Base-by-base conservation (phyloP, 345 rosid genomes). In the Rhodomyrtus tomentosa region DNA sequence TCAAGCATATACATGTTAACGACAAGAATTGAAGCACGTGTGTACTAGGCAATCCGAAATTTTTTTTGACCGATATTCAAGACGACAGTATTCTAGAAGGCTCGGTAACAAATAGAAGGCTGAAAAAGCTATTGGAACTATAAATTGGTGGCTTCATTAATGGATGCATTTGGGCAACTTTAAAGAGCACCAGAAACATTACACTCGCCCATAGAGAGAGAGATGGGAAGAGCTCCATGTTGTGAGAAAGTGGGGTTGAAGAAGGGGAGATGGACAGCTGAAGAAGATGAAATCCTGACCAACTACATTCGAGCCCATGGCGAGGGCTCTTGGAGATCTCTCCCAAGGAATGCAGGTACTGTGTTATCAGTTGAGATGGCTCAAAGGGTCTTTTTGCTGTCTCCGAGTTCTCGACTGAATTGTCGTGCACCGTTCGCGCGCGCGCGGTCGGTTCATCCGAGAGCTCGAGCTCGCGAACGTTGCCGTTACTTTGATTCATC, bases 191-290 rank as follows among this genome's bases (percentile, higher is more conserved):
- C 22, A 49, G n/a, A 42, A 50, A 81, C 55, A 50, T 38, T 52
- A 50, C 10, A 10, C n/a, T 59, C 52, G 27, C 36, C 9, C 42
- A 16, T 13, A 56, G 16, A 32, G 11, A 21, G 55, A 52, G 74
- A 82, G 12, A 96, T 95, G 98, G 99, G 98, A 83, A 94, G 99
- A 72, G 90, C 98, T 20, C 96, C 98, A 4, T 96, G 98, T 81
- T 96, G 99, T 87, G 96, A 93, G 90, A 95, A 96, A 82, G 90
- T 93, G 6, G 98, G 98, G 76, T 84, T 96, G 86, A 96, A 91
- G 92, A 93, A 83, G 86, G 99, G 98, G 22, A 91, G 98, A 88
- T 96, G 98, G 98, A 94, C 96, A 1, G 87, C 92, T 2, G 96
- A 94, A 84, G 99, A 96, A 92, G 99, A 96, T 87, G 89, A 90